phyloP scores from a whole-genome alignment of 805 yeast species.

The Hermanozyma aechmeae region DNA sequence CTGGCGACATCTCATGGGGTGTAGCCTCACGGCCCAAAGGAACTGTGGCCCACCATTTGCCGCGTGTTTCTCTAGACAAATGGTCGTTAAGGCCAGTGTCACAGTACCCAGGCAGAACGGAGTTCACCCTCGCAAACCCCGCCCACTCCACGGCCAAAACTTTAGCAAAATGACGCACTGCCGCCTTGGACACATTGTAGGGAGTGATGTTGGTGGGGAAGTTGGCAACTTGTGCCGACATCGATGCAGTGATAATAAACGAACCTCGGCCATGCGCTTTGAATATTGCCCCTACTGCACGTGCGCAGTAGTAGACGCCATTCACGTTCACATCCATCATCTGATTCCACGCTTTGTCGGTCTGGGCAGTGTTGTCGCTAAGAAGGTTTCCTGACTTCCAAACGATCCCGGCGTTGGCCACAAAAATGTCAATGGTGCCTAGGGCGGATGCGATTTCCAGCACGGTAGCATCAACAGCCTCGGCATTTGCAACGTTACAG shows the following conservation, averaged over 20 bases:
- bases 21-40: neutral
- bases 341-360: too few species aligned
- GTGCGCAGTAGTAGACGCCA: too few species aligned
- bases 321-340: too few species aligned
- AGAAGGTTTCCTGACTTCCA: too few species aligned
- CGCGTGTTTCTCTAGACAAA: neutral
- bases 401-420: too few species aligned
- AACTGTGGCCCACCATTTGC: conserved; percentile 19
- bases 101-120: neutral
- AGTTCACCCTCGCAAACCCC: neutral
- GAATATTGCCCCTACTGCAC: too few species aligned
- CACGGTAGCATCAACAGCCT: too few species aligned
- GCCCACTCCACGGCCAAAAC: neutral
- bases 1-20: neutral
- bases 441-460: too few species aligned
- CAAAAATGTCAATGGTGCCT: too few species aligned
- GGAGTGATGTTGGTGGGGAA: neutral
- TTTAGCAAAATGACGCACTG: neutral
- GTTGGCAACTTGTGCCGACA: neutral
- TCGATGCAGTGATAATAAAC: neutral
- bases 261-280: too few species aligned
- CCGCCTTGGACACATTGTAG: neutral
- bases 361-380: too few species aligned
- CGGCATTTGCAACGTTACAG: too few species aligned
- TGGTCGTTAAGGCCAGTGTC: neutral